phyloP scores from a whole-genome alignment of 257 asterid species.

The Nicotiana otophora region DNA sequence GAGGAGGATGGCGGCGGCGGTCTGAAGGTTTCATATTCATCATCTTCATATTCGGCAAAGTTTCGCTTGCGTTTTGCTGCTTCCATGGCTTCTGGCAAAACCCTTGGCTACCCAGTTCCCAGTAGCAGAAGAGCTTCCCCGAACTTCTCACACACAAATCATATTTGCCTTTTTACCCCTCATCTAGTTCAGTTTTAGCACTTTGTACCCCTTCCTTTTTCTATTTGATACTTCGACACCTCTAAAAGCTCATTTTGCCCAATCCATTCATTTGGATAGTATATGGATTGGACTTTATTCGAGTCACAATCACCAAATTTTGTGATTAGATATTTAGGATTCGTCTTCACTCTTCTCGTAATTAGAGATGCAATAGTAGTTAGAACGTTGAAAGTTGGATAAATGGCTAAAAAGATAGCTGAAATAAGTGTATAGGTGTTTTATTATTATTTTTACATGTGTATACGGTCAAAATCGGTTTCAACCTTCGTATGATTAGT shows the following conservation, averaged over 20 bases:
- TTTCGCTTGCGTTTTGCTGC: constrained; percentile 58
- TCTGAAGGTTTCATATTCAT: constrained; percentile 24
- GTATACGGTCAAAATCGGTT: no score
- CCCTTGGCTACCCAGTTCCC: not conserved
- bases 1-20: constrained; percentile 20
- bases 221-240: not conserved
- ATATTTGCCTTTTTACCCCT: not conserved
- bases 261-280: no score
- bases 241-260: not conserved
- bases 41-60: constrained; percentile 14
- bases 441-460: no score
- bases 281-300: no score
- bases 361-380: no score
- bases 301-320: no score
- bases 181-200: not conserved
- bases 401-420: no score
- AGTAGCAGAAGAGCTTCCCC: not conserved
- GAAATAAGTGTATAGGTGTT: no score
- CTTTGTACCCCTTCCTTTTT: not conserved
- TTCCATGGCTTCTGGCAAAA: constrained; percentile 9
- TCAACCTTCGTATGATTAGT: no score
- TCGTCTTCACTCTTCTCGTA: no score
- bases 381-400: no score
- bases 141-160: not conserved
- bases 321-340: no score